These are phyloP conservation scores for Trichoderma oligosporum DNA, from an alignment of 2,329 filamentous ascomycete genomes.

Conservation along the genomic window DNA sequence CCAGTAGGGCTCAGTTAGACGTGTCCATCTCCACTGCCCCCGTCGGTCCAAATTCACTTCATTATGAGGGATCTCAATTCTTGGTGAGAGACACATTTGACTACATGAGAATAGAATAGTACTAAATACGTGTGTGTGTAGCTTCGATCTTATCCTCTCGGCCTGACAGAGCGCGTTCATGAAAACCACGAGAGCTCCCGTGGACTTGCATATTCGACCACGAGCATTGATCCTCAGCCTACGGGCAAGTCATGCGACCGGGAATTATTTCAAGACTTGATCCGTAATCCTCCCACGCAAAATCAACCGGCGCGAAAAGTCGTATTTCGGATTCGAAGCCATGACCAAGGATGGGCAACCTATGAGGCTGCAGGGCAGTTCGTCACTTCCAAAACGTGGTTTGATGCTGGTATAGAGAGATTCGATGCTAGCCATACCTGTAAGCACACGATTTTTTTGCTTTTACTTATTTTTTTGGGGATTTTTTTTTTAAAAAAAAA, in stretches of 20 bases:
- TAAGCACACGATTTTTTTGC: neutral
- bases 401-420: conserved; percentile 58
- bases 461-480: too few relatives aligned
- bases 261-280: conserved; percentile 32
- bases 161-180: neutral
- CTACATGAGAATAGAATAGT: neutral
- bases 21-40: neutral
- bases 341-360: conserved; percentile 56
- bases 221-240: neutral
- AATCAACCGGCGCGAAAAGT: conserved; percentile 55
- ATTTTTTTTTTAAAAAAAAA: too few relatives aligned
- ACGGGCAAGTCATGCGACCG: conserved; percentile 17
- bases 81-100: neutral
- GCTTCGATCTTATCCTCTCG: conserved; percentile 15
- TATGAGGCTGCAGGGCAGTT: conserved; percentile 16
- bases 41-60: neutral
- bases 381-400: conserved; percentile 57
- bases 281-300: conserved; percentile 39
- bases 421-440: conserved; percentile 38
- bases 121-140: neutral
- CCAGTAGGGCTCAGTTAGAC: conserved; percentile 29
- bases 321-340: conserved; percentile 56
- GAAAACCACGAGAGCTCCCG: neutral
- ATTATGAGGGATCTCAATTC: neutral
- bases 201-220: neutral